Base-by-base conservation (phyloP, 495 filamentous ascomycete species). In the Extremus antarcticus region DNA sequence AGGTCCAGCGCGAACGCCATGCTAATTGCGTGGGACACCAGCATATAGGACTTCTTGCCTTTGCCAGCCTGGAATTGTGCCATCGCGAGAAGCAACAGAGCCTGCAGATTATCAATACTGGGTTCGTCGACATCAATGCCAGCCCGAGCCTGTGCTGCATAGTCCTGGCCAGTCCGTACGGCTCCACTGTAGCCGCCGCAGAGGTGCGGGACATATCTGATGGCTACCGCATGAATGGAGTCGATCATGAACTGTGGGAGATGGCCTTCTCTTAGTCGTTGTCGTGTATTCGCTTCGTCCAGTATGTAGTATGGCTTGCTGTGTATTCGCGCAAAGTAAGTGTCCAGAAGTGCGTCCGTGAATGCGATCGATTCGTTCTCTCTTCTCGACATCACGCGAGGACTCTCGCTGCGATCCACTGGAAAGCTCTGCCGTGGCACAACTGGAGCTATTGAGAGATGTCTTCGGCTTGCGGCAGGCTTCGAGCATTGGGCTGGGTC, bases 31-130 rank as follows among this genome's bases (percentile, higher is more conserved):
- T 77, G 88, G 57, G 84, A 77, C 43, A 94, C 69, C 19, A 87
- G 76, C 87, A 94, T 94, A 61, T 88, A 91, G 0, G 85, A 82
- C 66, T 86, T 89, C 71, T 86, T 90, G 21, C 87, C 84, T 59
- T 84, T 79, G n/a, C 87, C 86, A 22, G 80, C 74, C 17, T 85
- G 87, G 47, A 82, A 88, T 62, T 80, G 87, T 1, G 84, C 80
- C 63, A 83, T 82, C 2, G 81, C 81, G 0, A 94, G 77, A n/a
- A 94, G 74, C 47, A 94, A 66, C 11, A 90, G 73, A 4, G 86
- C 74, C 64, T 94, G 87, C 7, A 90, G 68, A 25, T 76, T 74
- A 65, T 91, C 87, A 43, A 90, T 78, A 0, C 80, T 83, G 9
- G 87, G 87, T 58, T 88, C 83, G 56, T 91, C 88, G 17, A 79